Conservation (phyloP, 192 early-diverging fungal species). For the Chytriomyces hyalinus region DNA sequence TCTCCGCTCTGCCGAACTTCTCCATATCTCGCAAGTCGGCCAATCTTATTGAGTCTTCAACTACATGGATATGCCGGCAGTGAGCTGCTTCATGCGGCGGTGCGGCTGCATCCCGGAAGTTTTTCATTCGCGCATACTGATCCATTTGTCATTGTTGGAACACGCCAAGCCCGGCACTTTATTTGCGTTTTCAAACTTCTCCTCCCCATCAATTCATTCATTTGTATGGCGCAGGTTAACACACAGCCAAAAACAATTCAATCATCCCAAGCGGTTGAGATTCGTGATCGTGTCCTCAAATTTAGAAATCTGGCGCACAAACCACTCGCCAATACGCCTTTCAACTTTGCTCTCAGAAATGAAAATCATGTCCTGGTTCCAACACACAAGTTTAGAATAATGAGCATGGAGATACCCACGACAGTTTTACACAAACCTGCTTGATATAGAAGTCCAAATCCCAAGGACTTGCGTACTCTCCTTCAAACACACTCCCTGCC, state of each 20-base stretch:
- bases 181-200: too few relatives aligned
- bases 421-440: conserved; percentile 54
- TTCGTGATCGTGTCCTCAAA: conserved; percentile 65
- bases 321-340: conserved; percentile 93
- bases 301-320: conserved; percentile 92
- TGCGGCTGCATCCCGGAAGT: too few relatives aligned
- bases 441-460: conserved; percentile 94
- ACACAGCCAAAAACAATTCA: not conserved
- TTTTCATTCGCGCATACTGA: too few relatives aligned
- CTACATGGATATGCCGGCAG: too few relatives aligned
- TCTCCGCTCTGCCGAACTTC: too few relatives aligned
- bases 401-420: conserved; percentile 13
- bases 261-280: conserved; percentile 2
- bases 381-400: conserved; percentile 64
- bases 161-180: too few relatives aligned
- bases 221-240: too few relatives aligned
- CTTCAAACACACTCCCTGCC: conserved; percentile 79
- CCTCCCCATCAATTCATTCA: too few relatives aligned
- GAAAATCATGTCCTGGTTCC: conserved; percentile 88
- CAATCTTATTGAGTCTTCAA: too few relatives aligned
- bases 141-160: too few relatives aligned
- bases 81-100: too few relatives aligned
- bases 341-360: conserved; percentile 94
- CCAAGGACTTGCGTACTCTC: conserved; percentile 78
- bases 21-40: too few relatives aligned